A percentile compares a stretch with the other conserved stretches of the same genome.
phyloP scores from a whole-genome alignment of 73 alveolate genomes.

The Urostyla sp. region DNA sequence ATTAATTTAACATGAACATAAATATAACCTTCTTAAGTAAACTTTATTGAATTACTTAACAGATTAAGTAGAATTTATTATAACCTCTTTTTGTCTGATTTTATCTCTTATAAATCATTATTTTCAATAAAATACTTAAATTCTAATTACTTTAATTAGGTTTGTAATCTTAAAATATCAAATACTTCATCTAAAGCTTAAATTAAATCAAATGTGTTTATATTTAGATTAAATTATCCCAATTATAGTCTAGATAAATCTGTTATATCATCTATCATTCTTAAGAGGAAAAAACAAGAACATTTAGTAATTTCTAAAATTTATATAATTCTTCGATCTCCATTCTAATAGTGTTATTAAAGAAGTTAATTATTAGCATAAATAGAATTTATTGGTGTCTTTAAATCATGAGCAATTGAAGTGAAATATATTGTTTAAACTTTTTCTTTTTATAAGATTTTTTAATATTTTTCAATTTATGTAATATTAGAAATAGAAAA shows the following conservation, averaged over 20 bases:
- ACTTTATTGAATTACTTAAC: slow-evolving; percentile 60
- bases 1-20: neutral
- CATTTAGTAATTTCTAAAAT: neutral
- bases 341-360: no score
- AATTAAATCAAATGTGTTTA: neutral
- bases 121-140: neutral
- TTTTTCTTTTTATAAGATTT: no score
- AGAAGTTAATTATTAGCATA: no score
- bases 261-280: neutral
- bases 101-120: neutral
- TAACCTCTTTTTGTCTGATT: slow-evolving; percentile 49
- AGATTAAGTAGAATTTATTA: slow-evolving; percentile 45
- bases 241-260: slow-evolving; percentile 19
- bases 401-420: neutral
- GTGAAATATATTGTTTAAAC: neutral
- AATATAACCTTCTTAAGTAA: slow-evolving; percentile 21
- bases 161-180: slow-evolving; percentile 4
- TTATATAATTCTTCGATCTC: neutral
- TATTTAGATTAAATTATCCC: slow-evolving; percentile 16
- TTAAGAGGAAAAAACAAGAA: neutral
- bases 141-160: neutral
- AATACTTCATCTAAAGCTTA: neutral
- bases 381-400: no score
- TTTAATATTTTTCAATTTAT: no score
- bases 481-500: no score